A percentile compares a stretch with the other conserved stretches of the same genome.
phyloP scores from a whole-genome alignment of 768 basidiomycete genomes.

The Mycena venus region DNA sequence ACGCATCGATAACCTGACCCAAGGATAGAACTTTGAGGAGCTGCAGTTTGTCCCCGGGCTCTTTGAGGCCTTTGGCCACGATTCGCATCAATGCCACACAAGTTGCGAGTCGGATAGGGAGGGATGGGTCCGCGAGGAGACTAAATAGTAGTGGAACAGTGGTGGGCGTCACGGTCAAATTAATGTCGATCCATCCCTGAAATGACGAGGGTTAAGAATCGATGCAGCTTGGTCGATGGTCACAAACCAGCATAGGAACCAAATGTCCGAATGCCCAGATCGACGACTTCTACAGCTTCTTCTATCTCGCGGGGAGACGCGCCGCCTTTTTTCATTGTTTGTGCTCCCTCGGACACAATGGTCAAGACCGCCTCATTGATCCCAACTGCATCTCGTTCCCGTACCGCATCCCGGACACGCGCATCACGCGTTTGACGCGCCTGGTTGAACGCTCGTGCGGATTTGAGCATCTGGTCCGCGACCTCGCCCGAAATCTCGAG shows the following conservation, averaged over 20 bases:
- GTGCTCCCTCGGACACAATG: conserved; percentile 79
- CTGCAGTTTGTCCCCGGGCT: conserved; percentile 89
- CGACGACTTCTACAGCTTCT: conserved; percentile 82
- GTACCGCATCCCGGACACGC: conserved; percentile 88
- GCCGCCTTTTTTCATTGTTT: conserved; percentile 68
- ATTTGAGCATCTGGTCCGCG: conserved; percentile 94
- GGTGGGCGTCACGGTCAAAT: conserved; percentile 91
- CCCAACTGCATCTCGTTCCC: conserved; percentile 87
- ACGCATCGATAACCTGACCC: conserved; percentile 81
- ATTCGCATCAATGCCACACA: conserved; percentile 86
- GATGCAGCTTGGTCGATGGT: neutral
- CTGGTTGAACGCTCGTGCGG: conserved; percentile 80
- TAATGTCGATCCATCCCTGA: conserved; percentile 98
- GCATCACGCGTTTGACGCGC: conserved; percentile 86
- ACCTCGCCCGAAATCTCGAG: conserved; percentile 97
- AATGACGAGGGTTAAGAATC: conserved; percentile 8
- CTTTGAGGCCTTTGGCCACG: conserved; percentile 94
- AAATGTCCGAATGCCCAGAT: conserved; percentile 93
- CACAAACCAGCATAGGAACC: conserved; percentile 93
- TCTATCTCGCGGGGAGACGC: conserved; percentile 67
- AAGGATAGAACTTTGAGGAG: conserved; percentile 91
- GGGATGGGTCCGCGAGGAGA: conserved; percentile 81
- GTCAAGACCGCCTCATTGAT: conserved; percentile 92
- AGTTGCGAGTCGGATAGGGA: conserved; percentile 87
- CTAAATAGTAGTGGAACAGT: conserved; percentile 89